phyloP scores from a whole-genome alignment of 2,329 filamentous ascomycete genomes.

The Trichocomaceae sp. region DNA sequence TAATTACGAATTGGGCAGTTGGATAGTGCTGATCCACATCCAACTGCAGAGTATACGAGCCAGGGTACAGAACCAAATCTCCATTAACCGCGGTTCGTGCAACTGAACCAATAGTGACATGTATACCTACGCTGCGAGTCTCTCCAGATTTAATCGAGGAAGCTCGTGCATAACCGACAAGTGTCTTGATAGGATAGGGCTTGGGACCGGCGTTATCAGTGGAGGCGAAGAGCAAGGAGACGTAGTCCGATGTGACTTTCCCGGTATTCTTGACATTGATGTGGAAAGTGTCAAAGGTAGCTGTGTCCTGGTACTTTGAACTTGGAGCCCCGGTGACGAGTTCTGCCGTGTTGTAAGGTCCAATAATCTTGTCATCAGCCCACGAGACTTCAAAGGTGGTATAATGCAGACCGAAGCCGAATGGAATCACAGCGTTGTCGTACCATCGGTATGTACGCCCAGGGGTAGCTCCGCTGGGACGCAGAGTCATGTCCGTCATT shows the following conservation, averaged over 20 bases:
- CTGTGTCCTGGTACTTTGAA: constrained; percentile 19
- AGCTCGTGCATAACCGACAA: constrained; percentile 25
- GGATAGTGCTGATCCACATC: constrained; percentile 23
- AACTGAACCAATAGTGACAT: constrained; percentile 26
- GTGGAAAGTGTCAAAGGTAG: constrained; percentile 24
- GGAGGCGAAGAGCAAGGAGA: constrained; percentile 28
- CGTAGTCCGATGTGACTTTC: constrained; percentile 27
- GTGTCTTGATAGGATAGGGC: constrained; percentile 30
- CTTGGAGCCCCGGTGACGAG: constrained; percentile 12
- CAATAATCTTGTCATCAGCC: not conserved
- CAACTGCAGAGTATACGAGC: constrained; percentile 26
- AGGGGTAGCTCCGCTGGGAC: constrained; percentile 24
- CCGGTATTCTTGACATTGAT: constrained; percentile 28
- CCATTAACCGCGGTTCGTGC: constrained; percentile 26
- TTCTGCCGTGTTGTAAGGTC: constrained; percentile 2
- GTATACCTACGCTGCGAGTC: constrained; percentile 19
- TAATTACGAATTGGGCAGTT: constrained; percentile 18
- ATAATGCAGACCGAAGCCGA: constrained; percentile 37
- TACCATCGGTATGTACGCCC: constrained; percentile 38
- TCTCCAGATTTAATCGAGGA: constrained; percentile 17
- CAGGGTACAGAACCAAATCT: constrained; percentile 29
- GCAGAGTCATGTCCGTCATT: constrained; percentile 31
- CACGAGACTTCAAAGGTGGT: constrained; percentile 26
- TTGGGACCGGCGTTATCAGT: constrained; percentile 23
- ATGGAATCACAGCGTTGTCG: constrained; percentile 28